These are phyloP conservation scores for Paspalum vaginatum DNA, from an alignment of 176 grass and related monocot genomes.

Conservation along the genomic window DNA sequence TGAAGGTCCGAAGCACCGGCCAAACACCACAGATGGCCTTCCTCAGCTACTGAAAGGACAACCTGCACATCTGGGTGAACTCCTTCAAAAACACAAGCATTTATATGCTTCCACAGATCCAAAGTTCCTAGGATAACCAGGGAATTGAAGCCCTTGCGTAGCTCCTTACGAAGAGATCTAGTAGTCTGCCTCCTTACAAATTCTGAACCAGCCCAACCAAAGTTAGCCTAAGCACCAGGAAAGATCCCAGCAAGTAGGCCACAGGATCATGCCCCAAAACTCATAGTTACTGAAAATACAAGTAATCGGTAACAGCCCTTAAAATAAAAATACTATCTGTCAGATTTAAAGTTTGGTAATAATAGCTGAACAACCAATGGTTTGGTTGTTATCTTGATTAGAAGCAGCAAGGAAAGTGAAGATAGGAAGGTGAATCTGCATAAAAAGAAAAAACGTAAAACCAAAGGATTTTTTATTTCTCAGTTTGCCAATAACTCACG, in stretches of 20 bases:
- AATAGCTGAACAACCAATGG: neutral
- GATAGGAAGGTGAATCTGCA: neutral
- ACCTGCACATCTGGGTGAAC: too few relatives aligned
- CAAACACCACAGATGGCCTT: too few relatives aligned
- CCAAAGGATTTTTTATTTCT: neutral
- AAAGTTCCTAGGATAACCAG: too few relatives aligned
- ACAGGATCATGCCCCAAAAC: neutral
- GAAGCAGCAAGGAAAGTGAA: constrained; percentile 1
- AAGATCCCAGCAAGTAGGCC: neutral
- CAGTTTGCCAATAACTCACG: neutral
- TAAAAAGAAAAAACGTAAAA: neutral
- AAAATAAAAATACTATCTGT: neutral
- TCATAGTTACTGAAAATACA: neutral
- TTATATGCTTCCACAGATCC: too few relatives aligned
- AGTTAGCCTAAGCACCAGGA: neutral
- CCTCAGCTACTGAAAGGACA: too few relatives aligned
- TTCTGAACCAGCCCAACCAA: neutral
- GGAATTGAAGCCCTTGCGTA: too few relatives aligned
- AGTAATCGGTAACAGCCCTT: neutral
- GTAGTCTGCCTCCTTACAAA: too few relatives aligned
- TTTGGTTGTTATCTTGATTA: neutral
- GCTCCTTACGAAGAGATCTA: too few relatives aligned
- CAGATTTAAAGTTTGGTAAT: neutral
- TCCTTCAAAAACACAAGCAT: too few relatives aligned
- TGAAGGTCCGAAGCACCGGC: too few relatives aligned